Evolutionary conservation across 2,329 filamentous ascomycete species (phyloP), one percentile per base, ranked within the genome.

Genomic region (Talaromyces sp.): DNA sequence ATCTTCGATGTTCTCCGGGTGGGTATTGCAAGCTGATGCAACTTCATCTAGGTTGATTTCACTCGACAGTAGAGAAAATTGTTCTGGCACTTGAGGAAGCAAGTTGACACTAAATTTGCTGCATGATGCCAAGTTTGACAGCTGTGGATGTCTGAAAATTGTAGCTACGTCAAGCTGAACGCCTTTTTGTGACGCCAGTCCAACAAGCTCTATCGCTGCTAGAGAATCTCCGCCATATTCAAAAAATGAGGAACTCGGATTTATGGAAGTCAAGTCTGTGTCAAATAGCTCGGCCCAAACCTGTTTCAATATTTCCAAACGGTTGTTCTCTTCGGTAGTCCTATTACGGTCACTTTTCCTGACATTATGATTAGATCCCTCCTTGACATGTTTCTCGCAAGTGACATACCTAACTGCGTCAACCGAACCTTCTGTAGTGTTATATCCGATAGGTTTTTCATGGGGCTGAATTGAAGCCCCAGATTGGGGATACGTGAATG

Each of bases 1-100:
- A 60, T 80, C 78, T 57, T 79, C 71, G 49, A 80, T 70, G 0
- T 69, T 66, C 1, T 64, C 63, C 19, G 54, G 37, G 24, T 70
- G 60, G 2, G 74, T 57, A 14, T 70, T 70, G 60, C 76, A 79
- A 13, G 43, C 22, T 11, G 19, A 13, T 9, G 60, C 60, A 13
- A 49, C 33, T 16, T 62, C 41, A 22, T 37, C n/a, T 11, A 49
- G 41, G n/a, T 24, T 27, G 14, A 37, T n/a, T 35, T 39, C 16
- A n/a, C 35, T 50, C 2, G 33, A 31, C 19, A 62, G 8, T 13
- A 62, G 60, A 27, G 60, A 16, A 27, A 50, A 62, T 13, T 16
- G 45, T 22, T 31, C 27, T 27, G 45, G 45, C 3, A 24, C 41
- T 19, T 45, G 41, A 45, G 41, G n/a, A n/a, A 45, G 16, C n/a